Conservation (phyloP, 2,329 filamentous ascomycete species). For the Talaromyces marneffei region DNA sequence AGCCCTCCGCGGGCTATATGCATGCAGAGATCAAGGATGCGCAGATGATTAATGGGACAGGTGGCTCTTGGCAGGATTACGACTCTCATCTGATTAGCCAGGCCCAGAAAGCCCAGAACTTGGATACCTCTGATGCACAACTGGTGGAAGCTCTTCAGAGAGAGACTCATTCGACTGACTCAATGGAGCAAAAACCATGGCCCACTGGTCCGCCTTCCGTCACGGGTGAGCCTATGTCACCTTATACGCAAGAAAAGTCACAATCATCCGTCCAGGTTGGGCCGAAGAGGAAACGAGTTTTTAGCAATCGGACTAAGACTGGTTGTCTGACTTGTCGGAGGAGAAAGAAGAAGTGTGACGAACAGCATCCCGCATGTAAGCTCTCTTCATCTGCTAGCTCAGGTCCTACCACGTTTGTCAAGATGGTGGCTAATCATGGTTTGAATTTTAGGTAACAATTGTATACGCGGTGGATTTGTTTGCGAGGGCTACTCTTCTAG, state of each 20-base stretch:
- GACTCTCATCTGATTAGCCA: slow-evolving; percentile 41
- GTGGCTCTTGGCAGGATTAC: slow-evolving; percentile 34
- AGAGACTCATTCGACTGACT: slow-evolving; percentile 41
- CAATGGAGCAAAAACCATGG: slow-evolving; percentile 25
- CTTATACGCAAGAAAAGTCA: slow-evolving; percentile 30
- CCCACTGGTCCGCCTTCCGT: slow-evolving; percentile 33
- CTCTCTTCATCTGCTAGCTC: slow-evolving; percentile 14
- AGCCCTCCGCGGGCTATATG: slow-evolving; percentile 19
- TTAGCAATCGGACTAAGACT: slow-evolving; percentile 93
- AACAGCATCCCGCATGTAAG: slow-evolving; percentile 87
- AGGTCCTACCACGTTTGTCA: neutral
- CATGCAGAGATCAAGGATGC: slow-evolving; percentile 29
- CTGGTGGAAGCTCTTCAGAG: slow-evolving; percentile 49
- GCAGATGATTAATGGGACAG: slow-evolving; percentile 22
- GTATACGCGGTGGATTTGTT: slow-evolving; percentile 78
- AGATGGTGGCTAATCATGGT: slow-evolving; percentile 13
- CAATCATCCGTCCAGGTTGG: slow-evolving; percentile 34
- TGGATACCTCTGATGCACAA: slow-evolving; percentile 46
- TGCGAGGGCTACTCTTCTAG: slow-evolving; percentile 87
- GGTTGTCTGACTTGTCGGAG: slow-evolving; percentile 87
- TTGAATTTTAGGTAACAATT: slow-evolving; percentile 66
- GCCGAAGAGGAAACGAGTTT: slow-evolving; percentile 51
- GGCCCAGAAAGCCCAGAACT: slow-evolving; percentile 42
- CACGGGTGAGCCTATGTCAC: slow-evolving; percentile 27
- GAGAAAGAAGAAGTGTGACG: slow-evolving; percentile 97